Base-by-base conservation (phyloP, 805 yeast species). In the Kuraishia cidri region DNA sequence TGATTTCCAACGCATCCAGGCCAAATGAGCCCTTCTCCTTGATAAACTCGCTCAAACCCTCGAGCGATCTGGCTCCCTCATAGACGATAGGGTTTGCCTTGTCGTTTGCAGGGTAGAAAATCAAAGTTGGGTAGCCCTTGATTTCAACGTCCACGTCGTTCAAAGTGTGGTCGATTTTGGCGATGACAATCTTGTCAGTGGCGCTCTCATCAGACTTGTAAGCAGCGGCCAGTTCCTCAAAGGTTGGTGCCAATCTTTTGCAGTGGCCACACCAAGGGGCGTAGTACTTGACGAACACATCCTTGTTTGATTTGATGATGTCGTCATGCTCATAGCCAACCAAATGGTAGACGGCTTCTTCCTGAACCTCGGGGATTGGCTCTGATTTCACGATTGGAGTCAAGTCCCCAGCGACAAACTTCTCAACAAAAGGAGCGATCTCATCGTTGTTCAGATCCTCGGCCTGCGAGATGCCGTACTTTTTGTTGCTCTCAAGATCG, bases 201-300 rank as follows among this genome's bases (percentile, higher is more conserved):
- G 66, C 64, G 30, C 56, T 64, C 15, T 59, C 50, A 50, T 77
- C 75, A 32, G 67, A 56, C 38, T 63, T 65, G 59, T 69, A 83
- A 34, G 80, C 47, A 32, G 64, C 77, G 33, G 90, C 97, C 43
- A 92, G 72, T 54, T 88, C 92, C 55, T 84, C 94, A 67, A 77
- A 90, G 37, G 66, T 69, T 52, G 96, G 95, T 33, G 90, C 90
- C 56, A 87, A 69, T 60, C 73, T 83, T 69, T 85, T 86, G 69
- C 96, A 86, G 69, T 87, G 95, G 30, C 95, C 94, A 67, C 95
- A 87, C 96, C 96, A 88, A 62, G 94, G 94, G 31, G 97, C 97
- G 53, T 84, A 88, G 63, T 88, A 90, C 65, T 85, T 83, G 36
- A 90, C 95, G 36, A 88, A 60, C 24, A 83, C 79, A 53, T 82